Evolutionary conservation across 2,329 filamentous ascomycete genomes (phyloP).

Genomic region (Alternaria postmessia): DNA sequence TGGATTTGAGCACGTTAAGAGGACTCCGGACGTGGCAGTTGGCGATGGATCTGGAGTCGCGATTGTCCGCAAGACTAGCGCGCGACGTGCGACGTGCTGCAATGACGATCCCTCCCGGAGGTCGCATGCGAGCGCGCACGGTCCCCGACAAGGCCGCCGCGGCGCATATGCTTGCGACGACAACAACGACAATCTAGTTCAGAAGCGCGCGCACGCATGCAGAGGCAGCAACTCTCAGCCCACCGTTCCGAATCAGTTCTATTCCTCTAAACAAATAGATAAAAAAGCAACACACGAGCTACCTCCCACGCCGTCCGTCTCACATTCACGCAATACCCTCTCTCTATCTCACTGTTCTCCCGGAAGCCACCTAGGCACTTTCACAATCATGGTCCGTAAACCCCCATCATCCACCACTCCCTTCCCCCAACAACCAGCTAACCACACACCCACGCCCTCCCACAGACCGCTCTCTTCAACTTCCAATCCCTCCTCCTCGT

Average conservation of each 20-base stretch:
- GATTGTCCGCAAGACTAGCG: not conserved
- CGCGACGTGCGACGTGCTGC: not conserved
- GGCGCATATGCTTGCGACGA: not conserved
- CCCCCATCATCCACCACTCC: not conserved
- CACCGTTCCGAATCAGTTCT: too few relatives aligned
- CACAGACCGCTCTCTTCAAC: constrained; percentile 97
- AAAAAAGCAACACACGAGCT: not conserved
- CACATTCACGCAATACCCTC: not conserved
- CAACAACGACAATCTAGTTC: not conserved
- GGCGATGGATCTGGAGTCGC: constrained; percentile 1
- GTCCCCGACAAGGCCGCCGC: not conserved
- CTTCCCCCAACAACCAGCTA: not conserved
- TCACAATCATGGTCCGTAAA: constrained; percentile 22
- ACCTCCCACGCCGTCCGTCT: not conserved
- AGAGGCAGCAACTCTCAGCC: not conserved
- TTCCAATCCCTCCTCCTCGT: constrained; percentile 97
- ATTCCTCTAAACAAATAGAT: too few relatives aligned
- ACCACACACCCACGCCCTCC: constrained; percentile 6
- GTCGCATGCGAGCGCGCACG: constrained; percentile 17
- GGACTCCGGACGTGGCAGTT: not conserved
- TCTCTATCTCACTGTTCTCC: too few relatives aligned
- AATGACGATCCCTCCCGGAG: constrained; percentile 9
- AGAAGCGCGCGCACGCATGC: not conserved
- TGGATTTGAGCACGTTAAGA: not conserved
- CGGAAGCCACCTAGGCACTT: not conserved